Percentiles rank a stretch among this genome's conserved stretches.
Evolutionary conservation across 2,329 filamentous ascomycete species (phyloP).

Genomic region (Fusarium bactridioides): DNA sequence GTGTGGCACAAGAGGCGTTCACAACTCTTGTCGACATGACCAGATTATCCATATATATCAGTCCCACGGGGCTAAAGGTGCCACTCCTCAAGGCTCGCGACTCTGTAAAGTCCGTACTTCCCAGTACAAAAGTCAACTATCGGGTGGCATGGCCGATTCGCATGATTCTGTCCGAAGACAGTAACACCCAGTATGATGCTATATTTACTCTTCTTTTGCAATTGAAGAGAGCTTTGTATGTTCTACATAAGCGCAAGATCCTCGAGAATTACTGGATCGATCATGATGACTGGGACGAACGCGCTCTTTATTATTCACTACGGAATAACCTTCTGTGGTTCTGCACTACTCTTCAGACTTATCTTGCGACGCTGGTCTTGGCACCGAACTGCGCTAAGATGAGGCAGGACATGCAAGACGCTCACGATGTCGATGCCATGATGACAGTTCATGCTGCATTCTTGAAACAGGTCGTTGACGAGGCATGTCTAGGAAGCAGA

Average conservation of each 20-base stretch:
- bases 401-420: slow-evolving; percentile 61
- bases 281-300: slow-evolving; percentile 50
- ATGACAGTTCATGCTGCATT: slow-evolving; percentile 72
- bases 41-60: slow-evolving; percentile 67
- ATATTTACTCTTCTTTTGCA: slow-evolving; percentile 82
- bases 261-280: slow-evolving; percentile 52
- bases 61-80: slow-evolving; percentile 48
- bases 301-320: slow-evolving; percentile 64
- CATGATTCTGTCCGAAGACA: slow-evolving; percentile 76
- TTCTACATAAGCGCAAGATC: slow-evolving; percentile 66
- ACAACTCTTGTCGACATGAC: slow-evolving; percentile 64
- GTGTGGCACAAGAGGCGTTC: slow-evolving; percentile 78
- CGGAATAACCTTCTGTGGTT: slow-evolving; percentile 81
- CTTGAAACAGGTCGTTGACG: slow-evolving; percentile 67
- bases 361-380: slow-evolving; percentile 78
- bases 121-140: slow-evolving; percentile 72
- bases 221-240: slow-evolving; percentile 72
- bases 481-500: slow-evolving; percentile 74
- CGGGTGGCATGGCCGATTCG: slow-evolving; percentile 70
- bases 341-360: slow-evolving; percentile 75
- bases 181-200: slow-evolving; percentile 72
- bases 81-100: slow-evolving; percentile 58
- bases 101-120: slow-evolving; percentile 66
- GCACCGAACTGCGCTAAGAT: slow-evolving; percentile 66
- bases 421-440: slow-evolving; percentile 84